These are phyloP conservation scores for Solanum piurae DNA, from an alignment of 257 asterid species.

Conservation along the genomic window DNA sequence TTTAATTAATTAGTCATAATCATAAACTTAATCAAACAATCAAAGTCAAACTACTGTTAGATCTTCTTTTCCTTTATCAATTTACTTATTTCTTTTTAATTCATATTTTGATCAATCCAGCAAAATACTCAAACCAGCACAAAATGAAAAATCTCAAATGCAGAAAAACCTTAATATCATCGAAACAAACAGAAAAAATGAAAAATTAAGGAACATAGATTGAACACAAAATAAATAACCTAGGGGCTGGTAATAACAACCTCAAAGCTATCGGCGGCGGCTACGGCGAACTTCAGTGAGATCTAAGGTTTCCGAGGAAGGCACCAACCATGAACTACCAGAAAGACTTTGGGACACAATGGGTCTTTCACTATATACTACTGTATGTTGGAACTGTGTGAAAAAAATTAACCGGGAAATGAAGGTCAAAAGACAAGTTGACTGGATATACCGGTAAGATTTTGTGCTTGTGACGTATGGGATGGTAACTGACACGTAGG, in stretches of 20 bases:
- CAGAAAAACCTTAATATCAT: background rate
- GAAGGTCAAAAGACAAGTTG: constrained; percentile 12
- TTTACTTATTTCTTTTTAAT: background rate
- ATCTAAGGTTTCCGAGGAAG: background rate
- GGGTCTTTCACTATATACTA: background rate
- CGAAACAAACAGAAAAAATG: background rate
- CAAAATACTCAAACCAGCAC: background rate
- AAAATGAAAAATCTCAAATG: background rate
- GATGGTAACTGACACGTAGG: constrained; percentile 56
- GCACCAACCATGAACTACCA: background rate
- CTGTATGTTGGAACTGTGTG: background rate
- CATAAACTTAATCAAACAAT: background rate
- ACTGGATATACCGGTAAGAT: constrained; percentile 14
- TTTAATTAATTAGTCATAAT: background rate
- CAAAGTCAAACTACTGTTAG: background rate
- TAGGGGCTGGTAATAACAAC: background rate
- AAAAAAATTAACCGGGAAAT: constrained; percentile 7
- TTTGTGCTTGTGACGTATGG: constrained; percentile 4
- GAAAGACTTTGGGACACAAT: background rate
- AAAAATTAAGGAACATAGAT: background rate
- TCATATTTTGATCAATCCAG: background rate
- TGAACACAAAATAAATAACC: background rate
- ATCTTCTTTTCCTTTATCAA: background rate
- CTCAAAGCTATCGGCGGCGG: background rate
- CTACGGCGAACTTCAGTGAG: background rate